Conservation (phyloP, 108 stramenopile species). For the Nitzschia inconspicua region DNA sequence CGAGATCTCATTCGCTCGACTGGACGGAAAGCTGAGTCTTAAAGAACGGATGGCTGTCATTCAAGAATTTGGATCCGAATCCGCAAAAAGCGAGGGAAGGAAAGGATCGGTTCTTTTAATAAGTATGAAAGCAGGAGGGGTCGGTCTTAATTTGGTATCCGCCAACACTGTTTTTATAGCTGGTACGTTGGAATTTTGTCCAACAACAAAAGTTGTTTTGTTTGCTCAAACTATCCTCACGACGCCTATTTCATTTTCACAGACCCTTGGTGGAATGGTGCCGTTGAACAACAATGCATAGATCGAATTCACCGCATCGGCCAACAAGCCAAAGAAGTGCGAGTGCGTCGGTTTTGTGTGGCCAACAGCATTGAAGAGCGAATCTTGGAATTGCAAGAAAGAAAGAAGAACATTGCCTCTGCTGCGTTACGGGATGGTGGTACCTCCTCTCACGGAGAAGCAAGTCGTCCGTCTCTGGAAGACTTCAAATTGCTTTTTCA, state of each 20-base stretch:
- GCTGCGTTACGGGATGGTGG: slow-evolving; percentile 36
- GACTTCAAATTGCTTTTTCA: slow-evolving; percentile 76
- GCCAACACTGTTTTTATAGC: slow-evolving; percentile 72
- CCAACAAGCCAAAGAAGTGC: slow-evolving; percentile 63
- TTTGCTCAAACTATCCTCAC: neutral
- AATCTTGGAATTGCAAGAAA: slow-evolving; percentile 66
- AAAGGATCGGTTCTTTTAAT: slow-evolving; percentile 70
- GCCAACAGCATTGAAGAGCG: slow-evolving; percentile 75
- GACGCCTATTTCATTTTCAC: neutral
- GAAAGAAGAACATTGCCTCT: slow-evolving; percentile 75
- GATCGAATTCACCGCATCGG: slow-evolving; percentile 86
- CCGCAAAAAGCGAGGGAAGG: neutral
- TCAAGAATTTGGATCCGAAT: slow-evolving; percentile 50
- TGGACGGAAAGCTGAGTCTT: slow-evolving; percentile 74
- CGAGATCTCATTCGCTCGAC: slow-evolving; percentile 46
- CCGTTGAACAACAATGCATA: slow-evolving; percentile 73
- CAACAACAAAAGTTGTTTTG: neutral
- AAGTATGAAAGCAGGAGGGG: slow-evolving; percentile 82
- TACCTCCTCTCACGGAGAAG: slow-evolving; percentile 14
- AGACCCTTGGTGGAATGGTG: slow-evolving; percentile 88
- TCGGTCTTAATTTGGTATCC: slow-evolving; percentile 74
- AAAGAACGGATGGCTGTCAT: slow-evolving; percentile 64
- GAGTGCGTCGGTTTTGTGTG: slow-evolving; percentile 82
- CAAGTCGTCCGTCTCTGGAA: slow-evolving; percentile 62
- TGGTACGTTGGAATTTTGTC: neutral